phyloP scores from a whole-genome alignment of 306 rosid species.

The Cyclanthera cordifolia region DNA sequence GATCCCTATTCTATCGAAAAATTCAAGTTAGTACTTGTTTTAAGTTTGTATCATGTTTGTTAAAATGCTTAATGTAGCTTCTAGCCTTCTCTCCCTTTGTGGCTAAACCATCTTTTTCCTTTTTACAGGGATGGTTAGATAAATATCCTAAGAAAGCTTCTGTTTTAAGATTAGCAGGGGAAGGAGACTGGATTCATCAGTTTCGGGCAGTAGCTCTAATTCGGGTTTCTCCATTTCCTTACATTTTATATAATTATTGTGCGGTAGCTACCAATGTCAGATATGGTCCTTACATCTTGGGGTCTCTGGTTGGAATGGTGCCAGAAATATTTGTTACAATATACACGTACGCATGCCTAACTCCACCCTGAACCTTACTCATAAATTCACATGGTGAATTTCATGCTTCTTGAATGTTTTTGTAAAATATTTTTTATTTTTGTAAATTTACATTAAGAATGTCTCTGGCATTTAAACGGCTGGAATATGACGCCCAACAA shows the following conservation, averaged over 20 bases:
- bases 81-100: background rate
- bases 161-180: constrained; percentile 70
- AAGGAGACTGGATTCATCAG: constrained; percentile 83
- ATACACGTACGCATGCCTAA: constrained; percentile 74
- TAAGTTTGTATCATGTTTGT: background rate
- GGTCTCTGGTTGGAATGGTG: constrained; percentile 76
- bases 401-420: background rate
- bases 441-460: background rate
- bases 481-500: no score
- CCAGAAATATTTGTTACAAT: constrained; percentile 67
- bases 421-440: no score
- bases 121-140: constrained; percentile 72
- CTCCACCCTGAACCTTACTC: background rate
- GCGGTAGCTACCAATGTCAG: constrained; percentile 83
- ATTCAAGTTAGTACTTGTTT: constrained; percentile 39
- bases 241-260: constrained; percentile 72
- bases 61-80: constrained; percentile 2
- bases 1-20: constrained; percentile 53
- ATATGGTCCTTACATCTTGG: constrained; percentile 70
- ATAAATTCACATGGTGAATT: background rate
- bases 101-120: background rate
- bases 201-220: constrained; percentile 75
- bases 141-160: constrained; percentile 76
- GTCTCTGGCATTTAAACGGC: background rate
- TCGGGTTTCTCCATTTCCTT: constrained; percentile 91